Evolutionary conservation across 1,139 yeast genomes (phyloP).

Genomic region (Suhomyces bokatorum): DNA sequence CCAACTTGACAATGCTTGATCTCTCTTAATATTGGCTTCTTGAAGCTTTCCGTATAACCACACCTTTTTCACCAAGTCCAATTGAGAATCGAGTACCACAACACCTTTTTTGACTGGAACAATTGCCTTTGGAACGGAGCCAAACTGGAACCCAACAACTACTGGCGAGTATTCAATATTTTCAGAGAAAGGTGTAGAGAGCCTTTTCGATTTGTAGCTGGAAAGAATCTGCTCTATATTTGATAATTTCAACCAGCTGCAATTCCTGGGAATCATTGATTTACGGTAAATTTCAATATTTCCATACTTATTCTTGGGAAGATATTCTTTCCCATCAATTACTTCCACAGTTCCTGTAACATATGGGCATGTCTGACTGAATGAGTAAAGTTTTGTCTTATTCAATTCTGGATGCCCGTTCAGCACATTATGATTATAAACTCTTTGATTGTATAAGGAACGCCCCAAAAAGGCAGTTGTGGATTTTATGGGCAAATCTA

Average conservation of each 20-base stretch:
- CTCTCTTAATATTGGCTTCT: constrained; percentile 13
- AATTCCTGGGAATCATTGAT: constrained; percentile 36
- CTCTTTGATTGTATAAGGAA: constrained; percentile 25
- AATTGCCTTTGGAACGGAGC: constrained; percentile 28
- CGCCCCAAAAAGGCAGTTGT: constrained; percentile 25
- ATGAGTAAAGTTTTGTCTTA: constrained; percentile 28
- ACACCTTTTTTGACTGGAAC: constrained; percentile 36
- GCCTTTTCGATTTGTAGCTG: constrained; percentile 13
- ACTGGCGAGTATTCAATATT: constrained; percentile 33
- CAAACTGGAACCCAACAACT: constrained; percentile 36
- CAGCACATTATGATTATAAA: constrained; percentile 22
- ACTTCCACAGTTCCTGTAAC: constrained; percentile 18
- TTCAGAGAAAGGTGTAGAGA: constrained; percentile 7
- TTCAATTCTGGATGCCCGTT: constrained; percentile 25
- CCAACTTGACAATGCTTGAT: constrained; percentile 24
- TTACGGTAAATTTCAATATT: constrained; percentile 36
- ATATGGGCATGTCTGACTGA: constrained; percentile 35
- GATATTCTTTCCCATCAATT: constrained; percentile 11
- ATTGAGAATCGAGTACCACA: constrained; percentile 24
- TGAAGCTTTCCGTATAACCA: constrained; percentile 32
- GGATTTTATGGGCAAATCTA: constrained; percentile 23
- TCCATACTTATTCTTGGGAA: constrained; percentile 37
- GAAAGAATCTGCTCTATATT: constrained; percentile 26
- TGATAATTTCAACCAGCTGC: constrained; percentile 32
- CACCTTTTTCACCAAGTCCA: constrained; percentile 22